These are phyloP conservation scores for Polychaeton citri DNA, from an alignment of 2,329 filamentous ascomycete genomes.

Conservation along the genomic window DNA sequence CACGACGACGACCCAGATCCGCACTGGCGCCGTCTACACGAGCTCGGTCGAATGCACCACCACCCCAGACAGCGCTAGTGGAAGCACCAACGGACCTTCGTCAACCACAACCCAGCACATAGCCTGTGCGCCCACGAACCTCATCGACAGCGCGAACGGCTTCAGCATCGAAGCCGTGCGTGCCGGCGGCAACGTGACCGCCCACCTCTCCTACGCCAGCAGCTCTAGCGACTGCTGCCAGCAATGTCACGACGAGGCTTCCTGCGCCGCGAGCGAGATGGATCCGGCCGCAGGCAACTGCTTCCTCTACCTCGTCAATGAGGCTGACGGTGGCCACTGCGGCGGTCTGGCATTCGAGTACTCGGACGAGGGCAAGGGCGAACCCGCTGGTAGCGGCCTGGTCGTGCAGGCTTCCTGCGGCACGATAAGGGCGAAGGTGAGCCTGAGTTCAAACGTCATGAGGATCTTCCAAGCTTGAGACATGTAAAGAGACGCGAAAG, in stretches of 20 bases:
- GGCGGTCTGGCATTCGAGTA: slow-evolving; percentile 12
- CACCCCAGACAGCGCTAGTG: neutral
- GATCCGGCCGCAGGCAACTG: slow-evolving; percentile 15
- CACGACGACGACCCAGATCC: slow-evolving; percentile 3
- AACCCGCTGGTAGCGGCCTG: slow-evolving; percentile 11
- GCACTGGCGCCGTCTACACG: slow-evolving; percentile 9
- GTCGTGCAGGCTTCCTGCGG: slow-evolving; percentile 14
- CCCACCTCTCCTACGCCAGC: slow-evolving; percentile 10
- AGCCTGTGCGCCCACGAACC: slow-evolving; percentile 16
- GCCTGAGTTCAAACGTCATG: neutral
- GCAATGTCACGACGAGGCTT: slow-evolving; percentile 12
- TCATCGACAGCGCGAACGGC: slow-evolving; percentile 11
- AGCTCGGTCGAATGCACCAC: slow-evolving; percentile 4
- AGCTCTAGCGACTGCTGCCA: slow-evolving; percentile 16
- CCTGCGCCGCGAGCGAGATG: slow-evolving; percentile 13
- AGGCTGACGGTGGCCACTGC: slow-evolving; percentile 3
- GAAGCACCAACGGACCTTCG: slow-evolving; percentile 2
- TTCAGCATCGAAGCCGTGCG: slow-evolving; percentile 12
- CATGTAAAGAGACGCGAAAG: too few relatives aligned
- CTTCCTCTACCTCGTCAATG: slow-evolving; percentile 13
- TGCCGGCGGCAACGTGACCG: slow-evolving; percentile 10
- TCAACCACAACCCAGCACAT: slow-evolving; percentile 15
- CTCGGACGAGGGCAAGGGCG: slow-evolving; percentile 8
- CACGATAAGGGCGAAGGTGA: slow-evolving; percentile 6
- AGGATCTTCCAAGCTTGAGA: too few relatives aligned